Evolutionary conservation across 2,329 filamentous ascomycete genomes (phyloP).

Genomic region (Stromatinia cepivora): DNA sequence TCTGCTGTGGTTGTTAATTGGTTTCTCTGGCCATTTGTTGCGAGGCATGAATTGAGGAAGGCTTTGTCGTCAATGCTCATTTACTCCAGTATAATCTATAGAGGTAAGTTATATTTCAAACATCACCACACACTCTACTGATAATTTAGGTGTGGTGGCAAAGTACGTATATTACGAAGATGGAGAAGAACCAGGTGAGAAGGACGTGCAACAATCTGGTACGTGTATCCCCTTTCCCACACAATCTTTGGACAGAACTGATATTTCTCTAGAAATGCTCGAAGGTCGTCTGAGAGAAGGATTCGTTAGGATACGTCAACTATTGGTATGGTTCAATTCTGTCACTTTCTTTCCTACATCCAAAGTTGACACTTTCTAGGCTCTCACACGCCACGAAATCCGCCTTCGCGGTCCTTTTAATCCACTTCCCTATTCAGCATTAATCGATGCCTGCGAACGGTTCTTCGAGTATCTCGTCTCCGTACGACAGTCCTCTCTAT

Average conservation of each 20-base stretch:
- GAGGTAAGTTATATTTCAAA: constrained; percentile 33
- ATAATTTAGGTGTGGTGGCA: constrained; percentile 46
- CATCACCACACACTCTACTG: background rate
- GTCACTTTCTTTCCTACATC: background rate
- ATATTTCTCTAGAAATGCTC: constrained; percentile 49
- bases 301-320: constrained; percentile 57
- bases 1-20: constrained; percentile 58
- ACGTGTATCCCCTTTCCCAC: background rate
- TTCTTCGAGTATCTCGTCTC: constrained; percentile 61
- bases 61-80: constrained; percentile 58
- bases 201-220: constrained; percentile 52
- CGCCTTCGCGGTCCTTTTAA: constrained; percentile 59
- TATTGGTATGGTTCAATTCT: constrained; percentile 43
- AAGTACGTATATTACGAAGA: constrained; percentile 61
- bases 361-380: constrained; percentile 34
- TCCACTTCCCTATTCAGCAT: constrained; percentile 55
- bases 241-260: constrained; percentile 15
- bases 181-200: constrained; percentile 51
- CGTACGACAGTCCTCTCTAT: constrained; percentile 57
- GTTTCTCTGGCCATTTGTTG: constrained; percentile 62
- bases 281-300: constrained; percentile 61
- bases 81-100: constrained; percentile 58
- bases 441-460: constrained; percentile 56
- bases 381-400: constrained; percentile 59
- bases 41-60: constrained; percentile 57